These are phyloP conservation scores for Leccinum pachyderme DNA, from an alignment of 1,284 basidiomycete genomes.

Conservation along the genomic window DNA sequence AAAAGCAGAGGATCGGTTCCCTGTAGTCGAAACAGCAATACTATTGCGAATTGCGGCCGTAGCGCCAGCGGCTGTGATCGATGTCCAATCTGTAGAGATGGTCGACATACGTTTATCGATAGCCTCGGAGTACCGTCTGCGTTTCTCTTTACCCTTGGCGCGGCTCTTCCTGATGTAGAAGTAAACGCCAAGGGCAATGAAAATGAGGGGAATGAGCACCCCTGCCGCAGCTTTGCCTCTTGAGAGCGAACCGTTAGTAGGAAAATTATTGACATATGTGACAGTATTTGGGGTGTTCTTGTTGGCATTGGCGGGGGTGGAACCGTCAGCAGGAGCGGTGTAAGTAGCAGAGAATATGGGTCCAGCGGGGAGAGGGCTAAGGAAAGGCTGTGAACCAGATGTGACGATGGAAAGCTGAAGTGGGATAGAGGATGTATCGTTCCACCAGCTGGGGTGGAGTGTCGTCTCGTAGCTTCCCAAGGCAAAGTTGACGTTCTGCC, in stretches of 20 bases:
- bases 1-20: conserved; percentile 48
- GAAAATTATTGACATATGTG: conserved; percentile 37
- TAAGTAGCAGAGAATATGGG: conserved; percentile 74
- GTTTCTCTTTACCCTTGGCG: conserved; percentile 54
- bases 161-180: conserved; percentile 62
- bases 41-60: conserved; percentile 69
- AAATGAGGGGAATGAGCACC: conserved; percentile 69
- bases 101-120: conserved; percentile 84
- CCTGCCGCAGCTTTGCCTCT: conserved; percentile 78
- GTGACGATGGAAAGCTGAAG: conserved; percentile 72
- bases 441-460: conserved; percentile 79
- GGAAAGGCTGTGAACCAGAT: conserved; percentile 52
- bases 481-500: conserved; percentile 55
- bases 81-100: conserved; percentile 74
- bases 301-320: conserved; percentile 43
- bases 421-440: conserved; percentile 49
- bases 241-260: conserved; percentile 40
- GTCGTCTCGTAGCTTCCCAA: conserved; percentile 53
- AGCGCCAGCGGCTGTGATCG: conserved; percentile 70
- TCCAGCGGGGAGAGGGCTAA: conserved; percentile 59
- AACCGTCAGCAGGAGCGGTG: conserved; percentile 43
- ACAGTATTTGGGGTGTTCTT: conserved; percentile 36
- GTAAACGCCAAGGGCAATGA: conserved; percentile 46
- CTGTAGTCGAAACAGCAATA: conserved; percentile 49
- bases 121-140: conserved; percentile 65